Conservation (phyloP, 805 yeast species). For the Pichia cabralensis region DNA sequence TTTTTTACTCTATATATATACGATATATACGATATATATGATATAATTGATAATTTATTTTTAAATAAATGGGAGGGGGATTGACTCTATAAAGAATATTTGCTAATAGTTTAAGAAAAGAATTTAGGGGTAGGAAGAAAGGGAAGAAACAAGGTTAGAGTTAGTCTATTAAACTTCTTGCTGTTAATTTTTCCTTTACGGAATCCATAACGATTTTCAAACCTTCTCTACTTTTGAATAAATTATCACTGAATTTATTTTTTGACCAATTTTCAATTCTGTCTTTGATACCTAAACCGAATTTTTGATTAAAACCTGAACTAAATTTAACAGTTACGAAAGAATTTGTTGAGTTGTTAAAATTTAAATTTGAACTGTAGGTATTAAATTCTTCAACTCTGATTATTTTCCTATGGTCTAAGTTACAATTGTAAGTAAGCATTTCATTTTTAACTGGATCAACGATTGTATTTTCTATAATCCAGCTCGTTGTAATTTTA, state of each 20-base stretch:
- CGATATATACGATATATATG: too few relatives aligned
- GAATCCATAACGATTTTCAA: slow-evolving; percentile 66
- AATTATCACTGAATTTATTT: slow-evolving; percentile 55
- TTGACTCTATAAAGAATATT: neutral
- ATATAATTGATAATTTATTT: too few relatives aligned
- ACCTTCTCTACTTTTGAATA: slow-evolving; percentile 58
- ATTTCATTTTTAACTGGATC: slow-evolving; percentile 49
- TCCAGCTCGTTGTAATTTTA: slow-evolving; percentile 61
- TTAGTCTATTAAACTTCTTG: neutral
- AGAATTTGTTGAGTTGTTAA: slow-evolving; percentile 34
- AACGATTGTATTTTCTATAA: slow-evolving; percentile 67
- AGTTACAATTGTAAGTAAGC: slow-evolving; percentile 65
- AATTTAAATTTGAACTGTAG: slow-evolving; percentile 31
- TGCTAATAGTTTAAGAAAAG: neutral
- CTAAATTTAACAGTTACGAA: slow-evolving; percentile 51
- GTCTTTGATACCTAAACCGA: slow-evolving; percentile 48
- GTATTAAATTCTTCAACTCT: slow-evolving; percentile 68
- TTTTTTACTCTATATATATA: too few relatives aligned
- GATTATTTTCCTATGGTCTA: slow-evolving; percentile 74
- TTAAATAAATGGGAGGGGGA: too few relatives aligned
- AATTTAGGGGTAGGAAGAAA: too few relatives aligned
- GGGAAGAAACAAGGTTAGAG: too few relatives aligned
- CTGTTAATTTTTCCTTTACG: slow-evolving; percentile 16
- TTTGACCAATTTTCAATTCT: slow-evolving; percentile 79
- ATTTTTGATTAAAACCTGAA: slow-evolving; percentile 43